phyloP scores from a whole-genome alignment of 2,329 filamentous ascomycete species.

The Venturia pyrina region DNA sequence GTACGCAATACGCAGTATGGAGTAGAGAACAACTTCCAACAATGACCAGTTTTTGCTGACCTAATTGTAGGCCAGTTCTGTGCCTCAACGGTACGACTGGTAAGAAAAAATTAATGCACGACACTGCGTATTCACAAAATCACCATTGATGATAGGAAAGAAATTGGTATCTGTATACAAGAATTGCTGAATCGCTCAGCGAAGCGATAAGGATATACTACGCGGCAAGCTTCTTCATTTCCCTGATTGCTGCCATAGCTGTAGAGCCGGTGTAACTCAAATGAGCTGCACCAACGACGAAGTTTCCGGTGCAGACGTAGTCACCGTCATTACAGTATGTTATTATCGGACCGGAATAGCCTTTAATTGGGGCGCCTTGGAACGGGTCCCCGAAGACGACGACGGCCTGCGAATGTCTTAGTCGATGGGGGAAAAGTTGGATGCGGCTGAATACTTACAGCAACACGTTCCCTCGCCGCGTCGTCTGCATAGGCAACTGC shows the following conservation, averaged over 20 bases:
- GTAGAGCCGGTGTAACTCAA: slow-evolving; percentile 8
- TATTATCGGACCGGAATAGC: slow-evolving; percentile 13
- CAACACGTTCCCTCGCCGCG: not conserved
- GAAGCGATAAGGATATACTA: not conserved
- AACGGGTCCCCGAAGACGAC: slow-evolving; percentile 15
- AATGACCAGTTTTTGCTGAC: no score
- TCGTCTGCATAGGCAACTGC: slow-evolving; percentile 2
- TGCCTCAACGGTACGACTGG: no score
- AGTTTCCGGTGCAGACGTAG: slow-evolving; percentile 8
- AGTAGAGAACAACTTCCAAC: no score
- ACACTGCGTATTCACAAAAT: no score
- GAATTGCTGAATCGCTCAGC: no score
- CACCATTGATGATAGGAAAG: no score
- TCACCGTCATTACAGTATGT: slow-evolving; percentile 11
- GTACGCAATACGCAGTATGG: no score
- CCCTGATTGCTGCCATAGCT: not conserved
- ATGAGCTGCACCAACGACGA: slow-evolving; percentile 10
- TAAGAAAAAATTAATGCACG: no score
- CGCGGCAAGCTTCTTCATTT: slow-evolving; percentile 1
- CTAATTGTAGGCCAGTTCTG: no score
- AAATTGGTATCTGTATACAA: no score
- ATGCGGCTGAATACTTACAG: not conserved
- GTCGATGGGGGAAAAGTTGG: not conserved
- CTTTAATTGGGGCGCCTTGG: slow-evolving; percentile 14
- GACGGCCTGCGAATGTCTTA: slow-evolving; percentile 4